phyloP scores from a whole-genome alignment of 2,329 filamentous ascomycete species.

The Epicoccum nigrum region DNA sequence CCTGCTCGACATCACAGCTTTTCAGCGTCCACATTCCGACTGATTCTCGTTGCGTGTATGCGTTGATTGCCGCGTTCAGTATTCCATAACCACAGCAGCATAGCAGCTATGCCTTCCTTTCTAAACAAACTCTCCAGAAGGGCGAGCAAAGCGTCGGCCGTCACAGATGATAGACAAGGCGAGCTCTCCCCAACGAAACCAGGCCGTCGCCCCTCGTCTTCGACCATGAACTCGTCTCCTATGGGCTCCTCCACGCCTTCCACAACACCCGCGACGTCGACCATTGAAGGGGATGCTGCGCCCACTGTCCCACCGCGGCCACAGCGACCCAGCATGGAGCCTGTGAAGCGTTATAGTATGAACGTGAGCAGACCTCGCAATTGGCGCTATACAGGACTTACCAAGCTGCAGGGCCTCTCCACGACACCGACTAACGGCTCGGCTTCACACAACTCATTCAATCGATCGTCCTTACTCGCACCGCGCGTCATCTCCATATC shows the following conservation, averaged over 20 bases:
- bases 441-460: constrained; percentile 50
- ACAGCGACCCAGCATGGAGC: constrained; percentile 45
- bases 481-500: constrained; percentile 79
- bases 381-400: constrained; percentile 4
- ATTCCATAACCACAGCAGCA: constrained; percentile 19
- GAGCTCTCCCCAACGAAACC: constrained; percentile 22
- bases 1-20: constrained; percentile 13
- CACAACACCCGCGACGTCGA: constrained; percentile 66
- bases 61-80: constrained; percentile 13
- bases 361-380: constrained; percentile 32
- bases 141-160: constrained; percentile 72
- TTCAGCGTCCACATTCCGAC: constrained; percentile 10
- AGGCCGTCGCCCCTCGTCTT: constrained; percentile 63
- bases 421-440: constrained; percentile 58
- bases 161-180: constrained; percentile 43
- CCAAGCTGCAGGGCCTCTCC: constrained; percentile 55
- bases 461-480: constrained; percentile 76
- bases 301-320: constrained; percentile 57
- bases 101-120: constrained; percentile 61
- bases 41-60: constrained; percentile 28
- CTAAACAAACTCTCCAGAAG: constrained; percentile 78
- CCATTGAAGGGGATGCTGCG: constrained; percentile 71
- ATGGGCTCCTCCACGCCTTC: constrained; percentile 75
- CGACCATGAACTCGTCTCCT: constrained; percentile 63
- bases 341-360: constrained; percentile 63